These are phyloP conservation scores for Puccinia brachypodii DNA, from an alignment of 1,284 basidiomycete species.

Conservation along the genomic window DNA sequence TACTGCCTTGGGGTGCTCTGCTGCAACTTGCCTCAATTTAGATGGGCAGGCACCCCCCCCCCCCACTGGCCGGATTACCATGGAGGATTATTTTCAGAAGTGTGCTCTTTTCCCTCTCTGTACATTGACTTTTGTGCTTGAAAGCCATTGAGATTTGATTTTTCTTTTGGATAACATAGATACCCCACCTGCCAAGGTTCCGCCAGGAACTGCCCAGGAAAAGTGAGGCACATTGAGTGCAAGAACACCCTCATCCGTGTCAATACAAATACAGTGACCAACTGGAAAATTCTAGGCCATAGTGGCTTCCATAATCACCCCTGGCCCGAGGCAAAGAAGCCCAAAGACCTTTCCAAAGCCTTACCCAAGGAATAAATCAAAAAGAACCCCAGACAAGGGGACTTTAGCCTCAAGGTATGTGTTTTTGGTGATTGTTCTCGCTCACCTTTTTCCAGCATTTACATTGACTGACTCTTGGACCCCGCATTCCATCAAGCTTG, in stretches of 20 bases:
- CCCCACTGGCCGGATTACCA: neutral
- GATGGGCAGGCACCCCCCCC: neutral
- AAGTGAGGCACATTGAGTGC: neutral
- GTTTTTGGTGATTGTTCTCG: neutral
- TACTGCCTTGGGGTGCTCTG: neutral
- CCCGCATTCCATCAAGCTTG: neutral
- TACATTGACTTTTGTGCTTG: too few species aligned
- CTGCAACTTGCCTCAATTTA: neutral
- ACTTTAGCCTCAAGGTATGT: constrained; percentile 4
- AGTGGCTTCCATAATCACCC: constrained; percentile 8
- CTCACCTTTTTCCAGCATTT: too few species aligned
- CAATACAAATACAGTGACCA: neutral
- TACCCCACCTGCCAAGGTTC: neutral
- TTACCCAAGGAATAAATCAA: neutral
- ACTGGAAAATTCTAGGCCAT: constrained; percentile 2
- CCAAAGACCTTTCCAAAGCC: neutral
- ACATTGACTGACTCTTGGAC: neutral
- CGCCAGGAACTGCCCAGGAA: neutral
- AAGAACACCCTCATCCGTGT: neutral
- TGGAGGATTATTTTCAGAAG: neutral
- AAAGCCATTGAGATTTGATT: too few species aligned
- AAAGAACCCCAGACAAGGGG: neutral
- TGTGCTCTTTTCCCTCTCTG: neutral
- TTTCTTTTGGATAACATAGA: neutral
- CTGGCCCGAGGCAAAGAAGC: constrained; percentile 14